Conservation (phyloP, 2,329 filamentous ascomycete genomes). For the Davidsoniella virescens region DNA sequence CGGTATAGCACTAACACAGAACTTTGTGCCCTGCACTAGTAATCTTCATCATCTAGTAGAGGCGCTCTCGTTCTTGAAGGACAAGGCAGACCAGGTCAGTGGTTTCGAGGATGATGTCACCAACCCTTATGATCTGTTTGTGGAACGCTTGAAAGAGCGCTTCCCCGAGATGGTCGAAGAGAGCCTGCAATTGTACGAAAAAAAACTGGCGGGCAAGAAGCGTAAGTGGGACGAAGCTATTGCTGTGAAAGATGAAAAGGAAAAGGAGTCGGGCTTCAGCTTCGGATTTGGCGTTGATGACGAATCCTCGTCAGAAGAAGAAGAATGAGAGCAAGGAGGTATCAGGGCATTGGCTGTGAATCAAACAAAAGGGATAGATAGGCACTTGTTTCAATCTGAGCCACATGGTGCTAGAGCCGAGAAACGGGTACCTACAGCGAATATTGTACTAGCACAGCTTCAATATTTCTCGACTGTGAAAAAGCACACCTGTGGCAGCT, state of each 20-base stretch:
- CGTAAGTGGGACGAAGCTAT: constrained; percentile 76
- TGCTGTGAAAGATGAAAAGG: constrained; percentile 21
- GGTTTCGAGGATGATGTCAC: constrained; percentile 60
- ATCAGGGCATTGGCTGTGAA: neutral
- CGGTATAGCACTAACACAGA: constrained; percentile 83
- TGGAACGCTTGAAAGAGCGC: constrained; percentile 44
- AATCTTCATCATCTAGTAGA: constrained; percentile 44
- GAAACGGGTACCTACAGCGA: neutral
- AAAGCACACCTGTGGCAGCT: too few species aligned
- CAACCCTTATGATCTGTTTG: constrained; percentile 62
- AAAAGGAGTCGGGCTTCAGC: constrained; percentile 26
- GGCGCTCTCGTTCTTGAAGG: constrained; percentile 62
- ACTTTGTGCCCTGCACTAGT: constrained; percentile 63
- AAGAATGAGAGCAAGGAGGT: neutral
- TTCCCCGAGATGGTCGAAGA: constrained; percentile 53
- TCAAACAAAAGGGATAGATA: too few species aligned
- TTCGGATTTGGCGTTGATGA: constrained; percentile 37
- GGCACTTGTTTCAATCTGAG: neutral
- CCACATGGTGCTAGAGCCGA: neutral
- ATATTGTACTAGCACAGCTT: neutral
- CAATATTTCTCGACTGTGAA: neutral
- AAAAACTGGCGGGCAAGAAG: constrained; percentile 46
- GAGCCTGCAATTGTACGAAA: constrained; percentile 48
- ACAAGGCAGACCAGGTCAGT: constrained; percentile 73
- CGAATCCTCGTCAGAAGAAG: constrained; percentile 17